Evolutionary conservation across 768 basidiomycete species (phyloP), one percentile per base, ranked within the genome.

Genomic region (Chlorophyllum brunneum): DNA sequence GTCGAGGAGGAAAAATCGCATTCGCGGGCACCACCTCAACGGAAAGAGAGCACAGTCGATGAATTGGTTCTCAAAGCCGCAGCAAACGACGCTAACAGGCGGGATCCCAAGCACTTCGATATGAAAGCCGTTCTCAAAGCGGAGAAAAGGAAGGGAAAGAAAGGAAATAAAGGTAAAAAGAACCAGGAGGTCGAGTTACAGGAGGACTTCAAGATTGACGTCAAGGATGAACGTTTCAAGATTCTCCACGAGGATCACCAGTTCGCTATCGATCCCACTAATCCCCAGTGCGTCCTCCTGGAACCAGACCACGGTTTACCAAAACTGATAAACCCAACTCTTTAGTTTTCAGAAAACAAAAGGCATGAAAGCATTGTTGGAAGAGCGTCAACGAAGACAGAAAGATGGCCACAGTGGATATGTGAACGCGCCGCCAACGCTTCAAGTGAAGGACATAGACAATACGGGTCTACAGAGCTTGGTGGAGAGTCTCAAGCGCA

Each of bases 241-340:
- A 85, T 80, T 18, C 63, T 98, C 38, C 88, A 93, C 60, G 92
- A 97, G 59, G 88, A 98, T 62, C 84, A 91, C 60, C 80, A 85
- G 27, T 98, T 91, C 58, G 95, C 95, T 0, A 94, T 99, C 58
- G 97, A 99, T 67, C 95, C 97, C 16, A 89, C 82, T 48, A 90
- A 98, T 70, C 93, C 95, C 65, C 90, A 85, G 95, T 97, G 63
- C 58, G 93, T 77, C 9, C 44, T 11, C 8, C 26, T 39, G 56
- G 33, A 29, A 45, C 33, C 27, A 20, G 10, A n/a, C 50, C 8
- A 16, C 16, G 27, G 2, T 51, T 29, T 29, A 8, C 29, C 23
- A 47, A 53, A 51, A 52, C 48, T 58, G 18, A 56, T 47, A 20
- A 4, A n/a, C 26, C 26, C 23, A 54, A 43, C 41, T 54, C 16